Percentiles rank a stretch among this genome's conserved stretches.
These are phyloP conservation scores for Fusarium hostae DNA, from an alignment of 2,329 filamentous ascomycete genomes.

Conservation along the genomic window DNA sequence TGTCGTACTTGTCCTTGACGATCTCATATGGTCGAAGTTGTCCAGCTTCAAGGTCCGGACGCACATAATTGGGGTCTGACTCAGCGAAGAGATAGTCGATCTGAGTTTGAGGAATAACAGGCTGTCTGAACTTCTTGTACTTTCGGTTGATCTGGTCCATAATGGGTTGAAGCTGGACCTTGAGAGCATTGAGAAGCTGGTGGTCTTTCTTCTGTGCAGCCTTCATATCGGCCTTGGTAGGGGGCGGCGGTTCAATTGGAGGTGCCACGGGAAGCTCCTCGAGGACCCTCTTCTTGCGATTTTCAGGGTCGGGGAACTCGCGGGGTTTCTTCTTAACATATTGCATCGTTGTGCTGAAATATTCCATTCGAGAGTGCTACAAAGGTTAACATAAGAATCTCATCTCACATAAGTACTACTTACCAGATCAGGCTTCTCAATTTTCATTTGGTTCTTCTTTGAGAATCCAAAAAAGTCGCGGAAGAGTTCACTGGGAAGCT, in stretches of 20 bases:
- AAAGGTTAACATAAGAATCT: constrained; percentile 6
- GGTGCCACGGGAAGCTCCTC: constrained; percentile 81
- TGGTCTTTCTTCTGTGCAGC: constrained; percentile 84
- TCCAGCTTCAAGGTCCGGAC: constrained; percentile 62
- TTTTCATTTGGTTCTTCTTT: constrained; percentile 77
- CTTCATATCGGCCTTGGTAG: constrained; percentile 83
- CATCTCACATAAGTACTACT: constrained; percentile 42
- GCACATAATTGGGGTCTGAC: constrained; percentile 76
- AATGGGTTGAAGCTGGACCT: constrained; percentile 89
- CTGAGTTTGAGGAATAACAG: constrained; percentile 77
- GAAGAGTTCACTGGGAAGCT: constrained; percentile 72
- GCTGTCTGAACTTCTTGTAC: constrained; percentile 87
- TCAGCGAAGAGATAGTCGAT: constrained; percentile 89
- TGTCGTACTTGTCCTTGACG: constrained; percentile 80
- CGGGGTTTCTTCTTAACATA: constrained; percentile 82
- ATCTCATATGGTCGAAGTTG: constrained; percentile 82
- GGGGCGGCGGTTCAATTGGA: constrained; percentile 72
- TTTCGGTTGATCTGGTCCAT: constrained; percentile 96
- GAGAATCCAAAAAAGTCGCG: constrained; percentile 88
- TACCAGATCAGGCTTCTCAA: constrained; percentile 74
- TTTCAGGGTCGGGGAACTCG: constrained; percentile 87
- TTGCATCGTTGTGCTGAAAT: constrained; percentile 78
- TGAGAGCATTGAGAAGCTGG: constrained; percentile 85
- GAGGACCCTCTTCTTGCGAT: constrained; percentile 86
- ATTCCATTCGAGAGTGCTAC: constrained; percentile 75